Base-by-base conservation (phyloP, 2,329 filamentous ascomycete species). In the Aspergillus viridinutans region DNA sequence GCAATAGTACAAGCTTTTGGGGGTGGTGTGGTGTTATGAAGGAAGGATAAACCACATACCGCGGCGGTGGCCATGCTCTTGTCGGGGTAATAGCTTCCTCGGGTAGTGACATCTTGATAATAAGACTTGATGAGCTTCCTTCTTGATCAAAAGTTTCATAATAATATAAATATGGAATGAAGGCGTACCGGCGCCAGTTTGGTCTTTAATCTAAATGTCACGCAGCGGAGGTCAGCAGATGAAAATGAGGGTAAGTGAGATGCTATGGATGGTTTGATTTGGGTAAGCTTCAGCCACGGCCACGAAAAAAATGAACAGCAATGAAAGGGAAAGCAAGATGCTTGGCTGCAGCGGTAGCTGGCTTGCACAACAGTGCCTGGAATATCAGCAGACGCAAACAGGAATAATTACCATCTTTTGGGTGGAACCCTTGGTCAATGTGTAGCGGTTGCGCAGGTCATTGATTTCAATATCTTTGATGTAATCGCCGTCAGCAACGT, bases 391-490 rank as follows among this genome's bases (percentile, higher is more conserved):
- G 80, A 79, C 76, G 80, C 81, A 80, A 84, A 79, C 83, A 83
- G 85, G 23, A 84, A 78, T 88, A 92, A 89, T 96, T 97, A 99
- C 94, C 93, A 94, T 96, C 85, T 96, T 96, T 83, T 97, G 94
- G 64, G 92, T 96, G 69, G 91, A 90, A 70, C 92, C 92, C 81
- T 97, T 97, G 63, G 93, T 99, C 79, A 99, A 83, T 74, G 92
- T 89, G 76, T 99, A 99, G 68, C 93, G 90, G 74, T 97, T 99
- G 63, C 93, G 89, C 70, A 97, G 79, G 76, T 97, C 93, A 76
- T 99, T 99, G 80, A 99, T 91, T 80, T 97, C 94, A 71, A 99
- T 96, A 72, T 99, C 94, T 76, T 95, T 94, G 78, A 99, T 97
- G 74, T 90, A 97, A 77, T 99, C 94, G 68, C 94, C 94, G 73